Base-by-base conservation (phyloP, 306 rosid species). In the Pyrus bretschneideri region DNA sequence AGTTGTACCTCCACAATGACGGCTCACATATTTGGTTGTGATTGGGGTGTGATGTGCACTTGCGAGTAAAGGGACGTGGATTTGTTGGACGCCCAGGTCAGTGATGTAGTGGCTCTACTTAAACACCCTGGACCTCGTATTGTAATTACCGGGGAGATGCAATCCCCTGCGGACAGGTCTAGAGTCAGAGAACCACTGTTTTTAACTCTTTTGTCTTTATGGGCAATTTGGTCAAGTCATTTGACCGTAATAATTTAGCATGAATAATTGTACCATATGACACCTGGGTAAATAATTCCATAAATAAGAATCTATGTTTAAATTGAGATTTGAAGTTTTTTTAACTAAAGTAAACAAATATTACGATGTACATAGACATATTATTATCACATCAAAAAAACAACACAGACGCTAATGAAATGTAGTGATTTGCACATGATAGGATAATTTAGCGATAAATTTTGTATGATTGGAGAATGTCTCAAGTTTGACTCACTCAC, bases 1-100 rank as follows among this genome's bases (percentile, higher is more conserved):
- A 7, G 42, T 38, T 38, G 42, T 0, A 38, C 42, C 42, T 38
- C 42, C 0, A 9, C 62, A 74, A 76, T 71, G 82, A 57, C 62
- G 74, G 82, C 61, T 82, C 81, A 27, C 27, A 4, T 49, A n/a
- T 52, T 45, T 51, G 60, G 70, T 68, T 68, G 75, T 86, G 83
- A 85, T 88, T 84, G 86, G 89, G 19, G 49, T 87, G 90, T 92
- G 86, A 17, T 1, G 0, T 25, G 33, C 89, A 90, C 91, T 83
- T 77, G 63, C 90, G 59, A 14, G 35, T 66, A 11, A 11, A 0
- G 44, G 73, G 65, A 73, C 23, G 78, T 70, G 61, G 71, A 44
- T 61, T 62, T 49, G 52, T 22, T 75, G 64, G 72, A 82, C 74
- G 80, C 70, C 67, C 11, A 52, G 71, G 60, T 72, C 71, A 61